These are phyloP conservation scores for Neoboletus brunneissimus DNA, from an alignment of 768 basidiomycete species.

Conservation along the genomic window DNA sequence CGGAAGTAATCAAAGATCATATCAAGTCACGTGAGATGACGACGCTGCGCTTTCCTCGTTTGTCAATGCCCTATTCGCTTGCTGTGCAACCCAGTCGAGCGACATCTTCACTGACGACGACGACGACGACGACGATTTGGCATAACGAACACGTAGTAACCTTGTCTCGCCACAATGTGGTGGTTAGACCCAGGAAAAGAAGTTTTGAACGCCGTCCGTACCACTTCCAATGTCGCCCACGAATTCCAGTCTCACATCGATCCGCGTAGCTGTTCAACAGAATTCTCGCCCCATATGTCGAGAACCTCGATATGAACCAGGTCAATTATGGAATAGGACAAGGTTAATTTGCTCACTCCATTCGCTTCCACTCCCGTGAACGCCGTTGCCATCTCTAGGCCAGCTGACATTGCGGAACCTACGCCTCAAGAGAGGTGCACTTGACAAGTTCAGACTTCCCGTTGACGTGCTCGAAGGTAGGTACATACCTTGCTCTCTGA, in stretches of 20 bases:
- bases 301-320: conserved; percentile 92
- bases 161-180: conserved; percentile 55
- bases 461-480: conserved; percentile 92
- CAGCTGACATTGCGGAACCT: conserved; percentile 77
- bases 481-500: background rate
- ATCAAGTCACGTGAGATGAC: conserved; percentile 30
- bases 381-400: conserved; percentile 41
- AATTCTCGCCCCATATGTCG: conserved; percentile 91
- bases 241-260: background rate
- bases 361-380: background rate
- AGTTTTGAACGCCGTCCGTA: conserved; percentile 66
- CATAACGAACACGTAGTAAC: conserved; percentile 1
- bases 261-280: conserved; percentile 71
- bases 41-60: conserved; percentile 21
- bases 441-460: conserved; percentile 94
- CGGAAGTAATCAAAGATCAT: background rate
- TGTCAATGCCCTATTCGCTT: conserved; percentile 32
- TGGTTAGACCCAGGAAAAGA: conserved; percentile 88
- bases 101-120: background rate
- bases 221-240: background rate
- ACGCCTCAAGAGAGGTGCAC: conserved; percentile 85
- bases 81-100: no score
- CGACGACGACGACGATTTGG: background rate
- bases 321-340: conserved; percentile 91
- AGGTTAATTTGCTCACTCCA: conserved; percentile 42